These are phyloP conservation scores for Exophiala sp. DNA, from an alignment of 2,329 filamentous ascomycete species.

Conservation along the genomic window DNA sequence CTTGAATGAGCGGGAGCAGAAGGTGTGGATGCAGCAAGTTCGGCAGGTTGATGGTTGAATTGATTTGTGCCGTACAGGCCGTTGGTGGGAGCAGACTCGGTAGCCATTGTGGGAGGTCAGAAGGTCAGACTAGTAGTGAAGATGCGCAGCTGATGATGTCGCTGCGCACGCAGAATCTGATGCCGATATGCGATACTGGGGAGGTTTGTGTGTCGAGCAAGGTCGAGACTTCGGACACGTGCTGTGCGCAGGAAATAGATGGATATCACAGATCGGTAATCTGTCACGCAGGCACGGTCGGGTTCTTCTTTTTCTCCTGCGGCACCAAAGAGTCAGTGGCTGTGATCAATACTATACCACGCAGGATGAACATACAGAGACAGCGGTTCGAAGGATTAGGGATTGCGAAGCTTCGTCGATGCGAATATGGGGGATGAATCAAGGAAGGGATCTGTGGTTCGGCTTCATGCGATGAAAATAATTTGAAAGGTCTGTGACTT, in stretches of 20 bases:
- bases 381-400: neutral
- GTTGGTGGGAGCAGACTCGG: slow-evolving; percentile 25
- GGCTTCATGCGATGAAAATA: too few relatives aligned
- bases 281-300: slow-evolving; percentile 6
- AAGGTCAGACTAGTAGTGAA: too few relatives aligned
- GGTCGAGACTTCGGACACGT: slow-evolving; percentile 1
- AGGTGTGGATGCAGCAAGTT: slow-evolving; percentile 28
- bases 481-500: too few relatives aligned
- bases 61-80: slow-evolving; percentile 26
- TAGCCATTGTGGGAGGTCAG: slow-evolving; percentile 23
- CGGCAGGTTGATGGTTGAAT: slow-evolving; percentile 26
- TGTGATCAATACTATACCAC: too few relatives aligned
- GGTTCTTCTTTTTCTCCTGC: neutral
- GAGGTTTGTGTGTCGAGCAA: neutral
- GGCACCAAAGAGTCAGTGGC: too few relatives aligned
- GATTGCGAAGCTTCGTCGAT: neutral
- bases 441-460: too few relatives aligned
- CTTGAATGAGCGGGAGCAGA: slow-evolving; percentile 23
- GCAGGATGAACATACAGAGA: too few relatives aligned
- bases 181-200: too few relatives aligned
- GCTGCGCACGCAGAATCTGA: too few relatives aligned
- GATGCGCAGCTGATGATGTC: too few relatives aligned
- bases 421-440: too few relatives aligned
- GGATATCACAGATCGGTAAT: slow-evolving; percentile 9
- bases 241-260: slow-evolving; percentile 3